Base-by-base conservation (phyloP, 2,329 filamentous ascomycete genomes). In the Exserohilum turcica region DNA sequence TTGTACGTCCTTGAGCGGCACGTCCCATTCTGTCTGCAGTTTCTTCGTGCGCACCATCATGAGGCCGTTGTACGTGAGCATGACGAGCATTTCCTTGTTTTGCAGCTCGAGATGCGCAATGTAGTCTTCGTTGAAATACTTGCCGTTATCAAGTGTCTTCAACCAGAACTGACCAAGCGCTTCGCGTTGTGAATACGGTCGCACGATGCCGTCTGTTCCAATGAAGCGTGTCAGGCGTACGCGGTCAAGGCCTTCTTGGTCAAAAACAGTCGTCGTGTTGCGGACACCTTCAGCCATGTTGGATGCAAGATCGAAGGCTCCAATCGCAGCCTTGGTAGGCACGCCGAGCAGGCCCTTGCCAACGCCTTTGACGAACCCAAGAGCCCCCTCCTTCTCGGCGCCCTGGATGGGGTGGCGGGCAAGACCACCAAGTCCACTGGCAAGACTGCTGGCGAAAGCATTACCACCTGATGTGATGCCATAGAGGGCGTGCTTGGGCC, bases 261-360 rank as follows among this genome's bases (percentile, higher is more conserved):
- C 94, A 73, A 99, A 99, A 16, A 99, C 94, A 0, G 94, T 99
- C 1, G 95, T 99, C 0, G 94, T 99, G 77, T 99, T 99, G 68
- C 94, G 92, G 49, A 99, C 96, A 46, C 94, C 94, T 77, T 99
- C 94, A 21, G 92, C 93, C 63, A 99, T 89, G 73, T 97, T 97
- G 70, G 92, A 96, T 0, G 95, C 94, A 68, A 99, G 87, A 76
- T 99, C 94, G 61, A 99, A 92, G 18, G 96, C 91, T 50, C 95
- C 94, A 52, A 99, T 96, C 6, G 93, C 92, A 2, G 95, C 93
- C 75, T 99, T 99, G 8, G 94, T 99, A 1, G 92, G 92, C n/a
- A 97, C 80, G 10, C 94, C 94, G 1, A 97, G 82, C 16, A 97
- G 82, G 16, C 94, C 94, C 78, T 97, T 99, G 50, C 94, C 94